Evolutionary conservation across 768 basidiomycete species (phyloP).

Genomic region (Mycena alexandri): DNA sequence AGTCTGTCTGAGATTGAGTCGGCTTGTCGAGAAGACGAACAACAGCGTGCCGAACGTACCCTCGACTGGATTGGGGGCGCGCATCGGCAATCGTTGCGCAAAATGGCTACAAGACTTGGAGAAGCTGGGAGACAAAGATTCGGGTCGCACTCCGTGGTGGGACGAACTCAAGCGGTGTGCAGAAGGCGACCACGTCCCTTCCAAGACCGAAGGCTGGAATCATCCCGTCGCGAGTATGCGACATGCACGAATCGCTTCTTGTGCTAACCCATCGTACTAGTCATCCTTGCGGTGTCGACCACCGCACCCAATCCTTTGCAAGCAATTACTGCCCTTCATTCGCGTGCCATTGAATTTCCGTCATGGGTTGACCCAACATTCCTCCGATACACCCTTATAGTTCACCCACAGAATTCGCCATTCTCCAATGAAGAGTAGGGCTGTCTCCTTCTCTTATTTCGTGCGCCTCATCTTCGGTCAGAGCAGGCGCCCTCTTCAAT

Average conservation of each 20-base stretch:
- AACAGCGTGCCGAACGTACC: constrained; percentile 80
- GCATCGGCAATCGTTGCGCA: constrained; percentile 71
- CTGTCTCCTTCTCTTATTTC: constrained; percentile 12
- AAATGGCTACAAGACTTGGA: constrained; percentile 82
- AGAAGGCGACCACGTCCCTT: constrained; percentile 83
- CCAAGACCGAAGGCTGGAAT: constrained; percentile 84
- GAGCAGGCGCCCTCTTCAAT: constrained; percentile 84
- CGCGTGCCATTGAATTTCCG: constrained; percentile 76
- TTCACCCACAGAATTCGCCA: constrained; percentile 78
- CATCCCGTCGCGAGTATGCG: constrained; percentile 84
- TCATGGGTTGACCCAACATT: constrained; percentile 83
- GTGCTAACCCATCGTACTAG: constrained; percentile 54
- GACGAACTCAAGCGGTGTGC: constrained; percentile 83
- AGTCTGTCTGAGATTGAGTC: constrained; percentile 78
- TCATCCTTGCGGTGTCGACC: constrained; percentile 86
- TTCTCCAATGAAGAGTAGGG: constrained; percentile 86
- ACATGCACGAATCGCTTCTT: constrained; percentile 1
- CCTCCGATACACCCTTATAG: constrained; percentile 80
- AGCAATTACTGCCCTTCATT: constrained; percentile 80
- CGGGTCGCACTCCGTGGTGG: constrained; percentile 84
- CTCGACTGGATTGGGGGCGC: constrained; percentile 89
- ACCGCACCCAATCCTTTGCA: constrained; percentile 86
- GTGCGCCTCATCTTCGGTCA: constrained; percentile 45
- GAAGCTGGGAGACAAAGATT: constrained; percentile 54
- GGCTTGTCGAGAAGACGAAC: constrained; percentile 84